phyloP scores from a whole-genome alignment of 768 basidiomycete genomes.

The Amanita pseudoporphyria region DNA sequence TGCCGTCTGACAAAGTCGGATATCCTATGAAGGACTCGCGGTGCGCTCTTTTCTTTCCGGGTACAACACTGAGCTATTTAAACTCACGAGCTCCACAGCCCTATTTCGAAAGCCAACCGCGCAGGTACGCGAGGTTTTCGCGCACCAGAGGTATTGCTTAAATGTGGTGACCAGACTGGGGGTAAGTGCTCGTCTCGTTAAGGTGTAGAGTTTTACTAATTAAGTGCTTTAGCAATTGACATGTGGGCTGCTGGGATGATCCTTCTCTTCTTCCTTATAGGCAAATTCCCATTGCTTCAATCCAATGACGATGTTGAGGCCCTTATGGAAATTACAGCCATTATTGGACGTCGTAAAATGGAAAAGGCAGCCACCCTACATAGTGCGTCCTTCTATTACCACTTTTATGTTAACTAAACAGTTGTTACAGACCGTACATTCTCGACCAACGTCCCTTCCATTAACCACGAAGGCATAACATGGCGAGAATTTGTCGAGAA shows the following conservation, averaged over 20 bases:
- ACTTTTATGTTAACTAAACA: slow-evolving; percentile 1
- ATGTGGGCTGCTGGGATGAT: slow-evolving; percentile 95
- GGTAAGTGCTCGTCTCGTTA: slow-evolving; percentile 43
- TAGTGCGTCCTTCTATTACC: slow-evolving; percentile 44
- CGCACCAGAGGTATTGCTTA: slow-evolving; percentile 92
- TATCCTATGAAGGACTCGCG: slow-evolving; percentile 68
- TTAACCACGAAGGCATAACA: slow-evolving; percentile 53
- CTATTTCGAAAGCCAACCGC: slow-evolving; percentile 85
- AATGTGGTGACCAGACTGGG: slow-evolving; percentile 88
- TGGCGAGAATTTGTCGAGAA: slow-evolving; percentile 70
- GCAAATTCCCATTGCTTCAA: slow-evolving; percentile 91
- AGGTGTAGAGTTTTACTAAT: slow-evolving; percentile 1
- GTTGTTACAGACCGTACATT: slow-evolving; percentile 67
- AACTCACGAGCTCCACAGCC: slow-evolving; percentile 29
- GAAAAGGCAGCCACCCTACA: slow-evolving; percentile 83
- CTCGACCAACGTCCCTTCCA: slow-evolving; percentile 78
- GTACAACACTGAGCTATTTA: not conserved
- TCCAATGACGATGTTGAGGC: slow-evolving; percentile 93
- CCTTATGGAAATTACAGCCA: slow-evolving; percentile 85
- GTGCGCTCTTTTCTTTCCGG: slow-evolving; percentile 35
- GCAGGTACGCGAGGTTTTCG: slow-evolving; percentile 96
- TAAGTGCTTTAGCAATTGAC: slow-evolving; percentile 65
- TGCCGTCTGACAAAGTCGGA: slow-evolving; percentile 63
- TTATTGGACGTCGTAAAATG: slow-evolving; percentile 77
- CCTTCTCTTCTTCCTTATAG: slow-evolving; percentile 81